These are phyloP conservation scores for Phytophthora hibernalis DNA, from an alignment of 352 stramenopile genomes.

Conservation along the genomic window DNA sequence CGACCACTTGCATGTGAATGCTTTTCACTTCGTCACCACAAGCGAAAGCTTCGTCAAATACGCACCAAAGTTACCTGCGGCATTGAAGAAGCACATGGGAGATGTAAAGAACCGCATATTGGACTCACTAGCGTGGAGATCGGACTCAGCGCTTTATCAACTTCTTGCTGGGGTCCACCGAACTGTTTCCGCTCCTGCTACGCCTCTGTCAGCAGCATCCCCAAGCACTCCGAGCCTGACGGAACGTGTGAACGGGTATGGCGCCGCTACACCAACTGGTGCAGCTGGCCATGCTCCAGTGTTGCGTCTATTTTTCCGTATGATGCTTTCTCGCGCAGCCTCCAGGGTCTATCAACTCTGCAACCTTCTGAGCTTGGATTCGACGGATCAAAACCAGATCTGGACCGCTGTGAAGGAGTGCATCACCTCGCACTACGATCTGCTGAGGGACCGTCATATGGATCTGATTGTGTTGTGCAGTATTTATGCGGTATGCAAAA, in stretches of 20 bases:
- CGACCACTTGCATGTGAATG: slow-evolving; percentile 75
- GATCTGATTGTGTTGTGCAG: slow-evolving; percentile 86
- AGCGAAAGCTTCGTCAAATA: slow-evolving; percentile 91
- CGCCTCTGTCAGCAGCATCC: slow-evolving; percentile 16
- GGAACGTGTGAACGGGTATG: slow-evolving; percentile 17
- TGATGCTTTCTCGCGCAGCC: slow-evolving; percentile 82
- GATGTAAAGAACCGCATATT: slow-evolving; percentile 88
- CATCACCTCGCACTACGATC: slow-evolving; percentile 62
- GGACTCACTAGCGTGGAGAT: slow-evolving; percentile 77
- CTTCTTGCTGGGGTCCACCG: slow-evolving; percentile 47
- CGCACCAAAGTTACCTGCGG: slow-evolving; percentile 68
- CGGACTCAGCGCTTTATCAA: slow-evolving; percentile 74
- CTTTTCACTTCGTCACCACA: slow-evolving; percentile 89
- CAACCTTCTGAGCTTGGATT: slow-evolving; percentile 70
- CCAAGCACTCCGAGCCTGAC: slow-evolving; percentile 25
- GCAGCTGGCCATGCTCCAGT: slow-evolving; percentile 44
- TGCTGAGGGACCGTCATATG: slow-evolving; percentile 79
- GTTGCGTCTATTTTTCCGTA: slow-evolving; percentile 89
- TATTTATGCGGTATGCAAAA: slow-evolving; percentile 88
- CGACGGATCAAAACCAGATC: slow-evolving; percentile 83
- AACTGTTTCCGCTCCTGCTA: slow-evolving; percentile 26
- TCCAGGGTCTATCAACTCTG: slow-evolving; percentile 83
- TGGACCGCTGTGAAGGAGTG: slow-evolving; percentile 90
- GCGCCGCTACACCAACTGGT: slow-evolving; percentile 2
- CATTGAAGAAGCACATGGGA: slow-evolving; percentile 87